Percentiles rank a stretch among this genome's conserved stretches.
Evolutionary conservation across 805 yeast genomes (phyloP).

Genomic region (Kuraishia hungarica): DNA sequence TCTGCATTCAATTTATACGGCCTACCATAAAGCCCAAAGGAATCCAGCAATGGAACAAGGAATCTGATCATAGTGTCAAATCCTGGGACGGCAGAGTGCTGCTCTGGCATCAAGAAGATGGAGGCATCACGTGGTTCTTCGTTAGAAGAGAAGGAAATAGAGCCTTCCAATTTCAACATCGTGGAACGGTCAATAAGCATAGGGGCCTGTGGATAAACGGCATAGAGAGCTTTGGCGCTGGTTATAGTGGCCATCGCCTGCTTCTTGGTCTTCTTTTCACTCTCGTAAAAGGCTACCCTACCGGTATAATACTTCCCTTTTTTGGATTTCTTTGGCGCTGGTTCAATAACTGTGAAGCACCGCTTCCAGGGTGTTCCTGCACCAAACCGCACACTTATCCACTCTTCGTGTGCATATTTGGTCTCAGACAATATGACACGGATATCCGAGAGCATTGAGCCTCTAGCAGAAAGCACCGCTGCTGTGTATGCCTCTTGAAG

Average conservation of each 20-base stretch:
- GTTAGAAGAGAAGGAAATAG: slow-evolving; percentile 49
- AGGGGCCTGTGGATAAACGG: slow-evolving; percentile 86
- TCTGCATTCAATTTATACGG: slow-evolving; percentile 71
- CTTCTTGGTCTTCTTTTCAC: slow-evolving; percentile 66
- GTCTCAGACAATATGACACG: slow-evolving; percentile 78
- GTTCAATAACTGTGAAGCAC: slow-evolving; percentile 84
- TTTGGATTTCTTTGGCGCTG: slow-evolving; percentile 42
- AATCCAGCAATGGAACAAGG: slow-evolving; percentile 65
- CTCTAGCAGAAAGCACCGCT: slow-evolving; percentile 86
- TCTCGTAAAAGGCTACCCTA: slow-evolving; percentile 71
- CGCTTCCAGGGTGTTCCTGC: slow-evolving; percentile 97
- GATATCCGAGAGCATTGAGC: slow-evolving; percentile 80
- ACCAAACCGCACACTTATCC: slow-evolving; percentile 93
- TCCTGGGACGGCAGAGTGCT: slow-evolving; percentile 76
- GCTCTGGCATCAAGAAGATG: slow-evolving; percentile 75
- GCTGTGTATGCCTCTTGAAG: slow-evolving; percentile 97
- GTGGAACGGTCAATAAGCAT: slow-evolving; percentile 79
- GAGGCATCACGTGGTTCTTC: slow-evolving; percentile 46
- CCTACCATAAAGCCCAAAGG: slow-evolving; percentile 74
- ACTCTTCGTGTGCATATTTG: slow-evolving; percentile 81
- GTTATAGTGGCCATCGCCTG: slow-evolving; percentile 73
- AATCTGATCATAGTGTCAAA: slow-evolving; percentile 80
- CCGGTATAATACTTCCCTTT: slow-evolving; percentile 47
- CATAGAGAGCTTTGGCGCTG: slow-evolving; percentile 65
- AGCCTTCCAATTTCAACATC: slow-evolving; percentile 83